phyloP scores from a whole-genome alignment of 106 monocot species.

The Platanthera guangdongensis region DNA sequence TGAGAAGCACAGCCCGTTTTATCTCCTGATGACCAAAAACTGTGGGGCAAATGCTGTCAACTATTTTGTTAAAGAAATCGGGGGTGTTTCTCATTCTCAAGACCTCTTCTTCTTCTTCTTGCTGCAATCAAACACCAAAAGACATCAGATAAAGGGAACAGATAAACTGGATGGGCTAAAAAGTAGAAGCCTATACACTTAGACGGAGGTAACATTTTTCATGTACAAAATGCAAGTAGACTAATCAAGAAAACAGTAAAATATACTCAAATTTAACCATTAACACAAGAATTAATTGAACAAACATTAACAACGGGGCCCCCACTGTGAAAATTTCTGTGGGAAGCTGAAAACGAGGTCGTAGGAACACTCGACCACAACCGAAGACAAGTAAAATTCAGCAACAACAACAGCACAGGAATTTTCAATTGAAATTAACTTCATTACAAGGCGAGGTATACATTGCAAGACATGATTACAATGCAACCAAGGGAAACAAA shows the following conservation, averaged over 20 bases:
- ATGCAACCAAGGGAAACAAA: no score
- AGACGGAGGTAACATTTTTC: background rate
- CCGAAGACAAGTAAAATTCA: no score
- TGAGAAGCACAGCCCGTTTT: constrained; percentile 84
- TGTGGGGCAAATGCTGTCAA: constrained; percentile 94
- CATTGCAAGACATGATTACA: no score
- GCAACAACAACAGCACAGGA: no score
- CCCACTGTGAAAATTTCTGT: no score
- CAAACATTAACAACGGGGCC: no score
- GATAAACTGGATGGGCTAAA: background rate
- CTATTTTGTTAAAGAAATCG: constrained; percentile 93
- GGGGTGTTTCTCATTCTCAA: constrained; percentile 71
- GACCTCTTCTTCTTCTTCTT: constrained; percentile 86
- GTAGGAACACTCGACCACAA: no score
- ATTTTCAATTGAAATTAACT: no score
- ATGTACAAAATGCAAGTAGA: background rate
- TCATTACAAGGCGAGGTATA: no score
- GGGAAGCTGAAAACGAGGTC: no score
- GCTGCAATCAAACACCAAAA: constrained; percentile 33
- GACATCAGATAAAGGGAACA: constrained; percentile 5
- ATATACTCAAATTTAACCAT: no score
- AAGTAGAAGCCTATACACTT: background rate
- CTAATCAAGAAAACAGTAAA: background rate
- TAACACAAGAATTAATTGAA: no score
- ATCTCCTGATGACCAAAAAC: constrained; percentile 99